phyloP scores from a whole-genome alignment of 305 asterid species.

The Euphrasia arctica region DNA sequence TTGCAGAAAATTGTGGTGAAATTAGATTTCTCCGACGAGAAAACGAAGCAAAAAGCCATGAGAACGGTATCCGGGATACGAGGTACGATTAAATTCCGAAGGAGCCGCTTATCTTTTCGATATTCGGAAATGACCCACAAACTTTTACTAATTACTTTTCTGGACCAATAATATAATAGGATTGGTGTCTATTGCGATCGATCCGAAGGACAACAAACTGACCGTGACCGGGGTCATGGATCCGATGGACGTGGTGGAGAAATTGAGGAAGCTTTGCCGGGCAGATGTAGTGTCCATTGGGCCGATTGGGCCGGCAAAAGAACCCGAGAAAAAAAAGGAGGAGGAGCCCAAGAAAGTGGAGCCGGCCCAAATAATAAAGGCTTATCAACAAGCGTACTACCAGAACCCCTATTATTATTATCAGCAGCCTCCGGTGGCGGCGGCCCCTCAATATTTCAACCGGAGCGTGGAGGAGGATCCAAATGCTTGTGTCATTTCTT shows the following conservation, averaged over 20 bases:
- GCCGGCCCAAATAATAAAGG: constrained; percentile 29
- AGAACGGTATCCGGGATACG: constrained; percentile 56
- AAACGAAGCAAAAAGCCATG: constrained; percentile 68
- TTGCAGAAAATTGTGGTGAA: constrained; percentile 70
- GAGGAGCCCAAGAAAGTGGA: constrained; percentile 33
- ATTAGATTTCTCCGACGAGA: constrained; percentile 60
- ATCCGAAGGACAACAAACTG: constrained; percentile 58
- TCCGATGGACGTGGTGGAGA: constrained; percentile 55
- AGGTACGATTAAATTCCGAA: constrained; percentile 37
- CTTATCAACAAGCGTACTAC: constrained; percentile 29
- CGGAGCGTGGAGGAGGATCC: constrained; percentile 68
- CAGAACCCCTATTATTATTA: constrained; percentile 35
- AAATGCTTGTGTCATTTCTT: constrained; percentile 70
- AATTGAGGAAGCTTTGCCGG: constrained; percentile 59
- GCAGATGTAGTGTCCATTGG: constrained; percentile 40
- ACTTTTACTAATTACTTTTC: not conserved
- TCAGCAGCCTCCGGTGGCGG: constrained; percentile 26
- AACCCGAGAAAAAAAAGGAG: constrained; percentile 53
- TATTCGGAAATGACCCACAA: constrained; percentile 5
- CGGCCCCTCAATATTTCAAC: constrained; percentile 21
- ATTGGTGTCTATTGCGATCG: constrained; percentile 61
- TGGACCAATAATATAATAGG: constrained; percentile 36
- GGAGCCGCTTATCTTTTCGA: constrained; percentile 9
- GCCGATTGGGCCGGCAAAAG: constrained; percentile 72
- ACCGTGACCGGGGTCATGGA: constrained; percentile 70